Percentiles rank a stretch among this genome's conserved stretches.
phyloP scores from a whole-genome alignment of 495 filamentous ascomycete species.

The Aspergillus cristatus region DNA sequence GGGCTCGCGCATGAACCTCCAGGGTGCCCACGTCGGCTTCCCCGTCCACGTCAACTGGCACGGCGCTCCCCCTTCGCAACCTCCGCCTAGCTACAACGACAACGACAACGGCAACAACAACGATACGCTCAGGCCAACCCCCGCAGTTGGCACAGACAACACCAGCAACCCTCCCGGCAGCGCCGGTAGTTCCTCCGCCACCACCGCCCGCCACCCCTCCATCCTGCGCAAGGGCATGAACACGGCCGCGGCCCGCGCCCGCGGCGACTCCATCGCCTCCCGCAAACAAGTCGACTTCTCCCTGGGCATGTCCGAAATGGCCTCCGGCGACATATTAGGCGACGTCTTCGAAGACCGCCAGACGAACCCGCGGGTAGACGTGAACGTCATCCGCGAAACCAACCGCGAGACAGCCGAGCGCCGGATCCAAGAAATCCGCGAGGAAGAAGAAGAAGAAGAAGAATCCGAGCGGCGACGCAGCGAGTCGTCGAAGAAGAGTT shows the following conservation, averaged over 20 bases:
- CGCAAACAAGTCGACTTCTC: conserved; percentile 68
- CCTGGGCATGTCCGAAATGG: conserved; percentile 55
- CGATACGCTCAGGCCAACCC: conserved; percentile 9
- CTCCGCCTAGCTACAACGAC: conserved; percentile 5
- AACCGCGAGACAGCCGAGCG: conserved; percentile 36
- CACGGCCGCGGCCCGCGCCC: conserved; percentile 34
- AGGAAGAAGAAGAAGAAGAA: conserved; percentile 27
- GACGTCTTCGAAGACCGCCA: conserved; percentile 60
- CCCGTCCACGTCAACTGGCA: conserved; percentile 49
- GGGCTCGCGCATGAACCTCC: conserved; percentile 68
- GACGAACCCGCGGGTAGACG: conserved; percentile 21
- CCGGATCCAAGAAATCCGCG: conserved; percentile 37
- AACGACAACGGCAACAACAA: conserved; percentile 5
- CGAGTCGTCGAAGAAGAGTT: neutral
- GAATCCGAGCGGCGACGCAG: conserved; percentile 13
- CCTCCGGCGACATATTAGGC: conserved; percentile 51
- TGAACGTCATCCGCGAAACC: conserved; percentile 22
- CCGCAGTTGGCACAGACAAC: conserved; percentile 5
- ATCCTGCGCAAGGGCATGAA: conserved; percentile 45
- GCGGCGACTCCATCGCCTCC: conserved; percentile 48
- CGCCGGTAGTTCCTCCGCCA: conserved; percentile 15
- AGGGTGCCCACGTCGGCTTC: conserved; percentile 51
- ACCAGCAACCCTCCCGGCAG: conserved; percentile 18
- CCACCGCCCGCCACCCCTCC: conserved; percentile 32
- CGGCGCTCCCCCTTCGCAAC: conserved; percentile 13